Conservation (phyloP, 768 basidiomycete genomes). For the Phylloporus sp. region DNA sequence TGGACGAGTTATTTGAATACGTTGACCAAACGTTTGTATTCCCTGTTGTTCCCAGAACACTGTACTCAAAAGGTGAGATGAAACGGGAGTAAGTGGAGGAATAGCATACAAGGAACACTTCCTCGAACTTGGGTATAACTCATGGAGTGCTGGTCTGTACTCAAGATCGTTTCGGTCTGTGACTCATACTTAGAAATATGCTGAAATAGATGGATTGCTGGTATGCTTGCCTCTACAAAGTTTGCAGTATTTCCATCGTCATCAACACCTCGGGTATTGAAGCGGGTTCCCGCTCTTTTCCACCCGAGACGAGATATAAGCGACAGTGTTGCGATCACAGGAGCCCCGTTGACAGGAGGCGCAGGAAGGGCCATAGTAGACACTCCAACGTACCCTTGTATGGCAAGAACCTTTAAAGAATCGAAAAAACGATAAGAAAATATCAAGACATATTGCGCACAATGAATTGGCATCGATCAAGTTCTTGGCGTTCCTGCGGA, state of each 20-base stretch:
- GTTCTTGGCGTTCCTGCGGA: conserved; percentile 56
- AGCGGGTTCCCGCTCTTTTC: conserved; percentile 95
- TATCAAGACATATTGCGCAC: conserved; percentile 42
- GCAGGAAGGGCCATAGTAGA: conserved; percentile 72
- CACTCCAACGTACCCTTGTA: conserved; percentile 92
- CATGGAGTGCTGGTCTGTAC: conserved; percentile 80
- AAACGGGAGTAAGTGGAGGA: background rate
- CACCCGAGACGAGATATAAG: conserved; percentile 87
- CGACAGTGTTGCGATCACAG: conserved; percentile 66
- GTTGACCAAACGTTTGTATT: conserved; percentile 88
- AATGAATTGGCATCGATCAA: conserved; percentile 83
- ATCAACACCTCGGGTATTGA: conserved; percentile 94
- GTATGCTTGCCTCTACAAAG: conserved; percentile 77
- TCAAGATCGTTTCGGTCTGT: conserved; percentile 88
- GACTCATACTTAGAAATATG: conserved; percentile 10
- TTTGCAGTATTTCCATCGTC: conserved; percentile 94
- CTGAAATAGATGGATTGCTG: background rate
- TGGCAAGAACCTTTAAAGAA: conserved; percentile 69
- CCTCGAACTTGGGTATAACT: conserved; percentile 94
- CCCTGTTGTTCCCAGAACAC: conserved; percentile 99
- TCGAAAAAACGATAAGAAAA: background rate
- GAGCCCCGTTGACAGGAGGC: conserved; percentile 69
- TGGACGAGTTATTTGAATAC: conserved; percentile 92
- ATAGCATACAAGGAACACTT: conserved; percentile 80
- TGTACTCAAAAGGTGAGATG: conserved; percentile 30